These are phyloP conservation scores for Epichloe hybrida DNA, from an alignment of 2,329 filamentous ascomycete genomes.

Conservation along the genomic window DNA sequence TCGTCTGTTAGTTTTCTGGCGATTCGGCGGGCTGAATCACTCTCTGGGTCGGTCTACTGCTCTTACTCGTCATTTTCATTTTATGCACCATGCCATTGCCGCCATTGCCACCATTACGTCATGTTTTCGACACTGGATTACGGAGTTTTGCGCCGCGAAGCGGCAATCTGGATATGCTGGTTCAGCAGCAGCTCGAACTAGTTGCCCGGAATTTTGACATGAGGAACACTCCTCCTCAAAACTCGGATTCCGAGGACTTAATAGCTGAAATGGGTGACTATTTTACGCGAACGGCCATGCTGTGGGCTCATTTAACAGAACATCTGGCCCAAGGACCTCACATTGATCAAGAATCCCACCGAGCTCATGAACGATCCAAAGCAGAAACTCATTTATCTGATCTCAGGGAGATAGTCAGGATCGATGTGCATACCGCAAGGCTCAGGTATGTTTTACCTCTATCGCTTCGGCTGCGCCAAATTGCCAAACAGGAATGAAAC, in stretches of 20 bases:
- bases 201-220: slow-evolving; percentile 13
- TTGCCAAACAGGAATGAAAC: neutral
- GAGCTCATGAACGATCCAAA: slow-evolving; percentile 16
- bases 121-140: slow-evolving; percentile 18
- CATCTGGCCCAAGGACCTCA: slow-evolving; percentile 19
- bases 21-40: neutral
- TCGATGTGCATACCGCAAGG: slow-evolving; percentile 20
- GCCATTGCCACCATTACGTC: slow-evolving; percentile 7
- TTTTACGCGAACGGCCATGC: slow-evolving; percentile 18
- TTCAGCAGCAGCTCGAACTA: slow-evolving; percentile 16
- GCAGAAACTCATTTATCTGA: slow-evolving; percentile 15
- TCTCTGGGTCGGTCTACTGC: neutral
- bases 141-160: neutral
- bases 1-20: neutral
- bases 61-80: neutral
- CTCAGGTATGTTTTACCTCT: slow-evolving; percentile 17
- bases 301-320: slow-evolving; percentile 22
- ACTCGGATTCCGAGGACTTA: slow-evolving; percentile 14
- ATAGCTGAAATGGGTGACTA: slow-evolving; percentile 24
- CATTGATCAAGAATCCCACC: slow-evolving; percentile 15
- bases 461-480: neutral
- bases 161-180: slow-evolving; percentile 14
- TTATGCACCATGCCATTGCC: slow-evolving; percentile 12
- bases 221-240: slow-evolving; percentile 6
- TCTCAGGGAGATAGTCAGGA: slow-evolving; percentile 13